phyloP scores from a whole-genome alignment of 129 eudicot genomes.

The Pittosporum tobira region DNA sequence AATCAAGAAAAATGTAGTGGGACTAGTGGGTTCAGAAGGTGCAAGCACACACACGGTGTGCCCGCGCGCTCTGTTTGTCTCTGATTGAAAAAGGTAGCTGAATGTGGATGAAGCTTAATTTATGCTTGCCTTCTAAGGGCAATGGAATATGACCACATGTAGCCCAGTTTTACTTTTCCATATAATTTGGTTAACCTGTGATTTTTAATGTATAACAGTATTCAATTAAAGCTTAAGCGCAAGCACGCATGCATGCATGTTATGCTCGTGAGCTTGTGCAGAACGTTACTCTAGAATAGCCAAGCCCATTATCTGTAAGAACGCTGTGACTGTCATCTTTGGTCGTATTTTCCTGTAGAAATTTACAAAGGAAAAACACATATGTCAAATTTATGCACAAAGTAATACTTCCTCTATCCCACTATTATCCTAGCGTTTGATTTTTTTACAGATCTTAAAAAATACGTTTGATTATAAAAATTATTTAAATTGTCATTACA shows the following conservation, averaged over 20 bases:
- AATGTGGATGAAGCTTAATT: background rate
- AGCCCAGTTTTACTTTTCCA: background rate
- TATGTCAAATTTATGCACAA: background rate
- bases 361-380: background rate
- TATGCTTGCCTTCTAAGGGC: background rate
- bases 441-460: background rate
- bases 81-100: background rate
- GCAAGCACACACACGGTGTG: too few species aligned
- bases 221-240: too few species aligned
- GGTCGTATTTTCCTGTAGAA: constrained; percentile 40
- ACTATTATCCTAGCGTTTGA: too few species aligned
- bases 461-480: too few species aligned
- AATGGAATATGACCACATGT: background rate
- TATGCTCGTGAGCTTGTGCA: background rate
- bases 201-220: too few species aligned
- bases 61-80: too few species aligned
- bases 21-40: too few species aligned
- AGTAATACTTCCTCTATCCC: too few species aligned
- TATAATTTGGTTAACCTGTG: too few species aligned
- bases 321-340: constrained; percentile 44
- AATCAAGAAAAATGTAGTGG: too few species aligned
- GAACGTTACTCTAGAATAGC: constrained; percentile 46
- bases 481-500: too few species aligned
- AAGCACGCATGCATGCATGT: background rate
- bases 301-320: constrained; percentile 37